phyloP scores from a whole-genome alignment of 1,139 yeast species.

The Pichia inconspicua region DNA sequence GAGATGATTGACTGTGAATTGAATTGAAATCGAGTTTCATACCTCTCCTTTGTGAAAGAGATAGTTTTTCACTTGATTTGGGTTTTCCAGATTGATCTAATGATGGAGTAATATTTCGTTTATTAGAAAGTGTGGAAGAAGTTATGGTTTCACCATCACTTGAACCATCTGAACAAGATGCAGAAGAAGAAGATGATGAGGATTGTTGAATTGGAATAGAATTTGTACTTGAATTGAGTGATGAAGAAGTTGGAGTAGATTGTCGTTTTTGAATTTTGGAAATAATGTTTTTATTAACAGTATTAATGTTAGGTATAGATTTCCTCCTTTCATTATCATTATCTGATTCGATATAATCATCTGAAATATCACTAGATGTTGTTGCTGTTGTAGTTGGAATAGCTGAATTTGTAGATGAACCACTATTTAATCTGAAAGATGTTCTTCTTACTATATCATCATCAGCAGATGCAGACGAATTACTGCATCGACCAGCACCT shows the following conservation, averaged over 20 bases:
- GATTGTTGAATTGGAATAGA: background rate
- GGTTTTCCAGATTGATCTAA: conserved; percentile 19
- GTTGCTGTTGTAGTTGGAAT: background rate
- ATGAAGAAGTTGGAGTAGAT: conserved; percentile 9
- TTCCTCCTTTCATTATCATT: background rate
- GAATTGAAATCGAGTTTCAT: conserved; percentile 41
- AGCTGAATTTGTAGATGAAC: background rate
- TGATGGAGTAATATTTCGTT: background rate
- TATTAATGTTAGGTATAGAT: conserved; percentile 3
- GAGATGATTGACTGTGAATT: conserved; percentile 11
- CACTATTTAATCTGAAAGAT: conserved; percentile 11
- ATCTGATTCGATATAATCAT: background rate
- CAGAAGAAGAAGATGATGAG: background rate
- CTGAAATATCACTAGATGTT: conserved; percentile 9
- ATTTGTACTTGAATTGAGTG: background rate
- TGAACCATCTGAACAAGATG: conserved; percentile 1
- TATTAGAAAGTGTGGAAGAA: background rate
- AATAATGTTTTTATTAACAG: conserved; percentile 8
- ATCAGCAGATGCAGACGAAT: background rate
- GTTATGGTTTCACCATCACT: conserved; percentile 3
- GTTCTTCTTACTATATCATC: conserved; percentile 10
- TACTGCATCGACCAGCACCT: conserved; percentile 1
- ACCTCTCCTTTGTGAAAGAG: conserved; percentile 55
- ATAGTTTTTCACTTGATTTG: conserved; percentile 25
- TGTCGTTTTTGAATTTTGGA: conserved; percentile 10